Evolutionary conservation across 352 stramenopile genomes (phyloP).

Genomic region (Phytophthora crassamura): DNA sequence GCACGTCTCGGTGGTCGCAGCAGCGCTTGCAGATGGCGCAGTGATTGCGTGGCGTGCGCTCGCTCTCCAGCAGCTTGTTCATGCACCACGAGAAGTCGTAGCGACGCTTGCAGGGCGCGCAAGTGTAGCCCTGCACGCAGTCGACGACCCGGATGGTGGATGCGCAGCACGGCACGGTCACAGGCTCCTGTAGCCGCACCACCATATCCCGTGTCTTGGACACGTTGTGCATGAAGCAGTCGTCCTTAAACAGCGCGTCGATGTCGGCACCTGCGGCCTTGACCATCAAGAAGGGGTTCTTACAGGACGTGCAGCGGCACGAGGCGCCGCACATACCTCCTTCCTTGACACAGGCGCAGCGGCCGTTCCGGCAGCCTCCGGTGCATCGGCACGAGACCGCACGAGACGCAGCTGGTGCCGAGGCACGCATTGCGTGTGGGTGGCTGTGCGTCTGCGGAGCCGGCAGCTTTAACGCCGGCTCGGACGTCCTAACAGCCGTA

Average conservation of each 20-base stretch:
- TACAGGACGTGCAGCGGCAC: constrained; percentile 87
- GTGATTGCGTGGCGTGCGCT: constrained; percentile 81
- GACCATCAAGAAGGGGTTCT: constrained; percentile 88
- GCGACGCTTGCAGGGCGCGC: constrained; percentile 46
- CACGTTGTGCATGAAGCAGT: constrained; percentile 90
- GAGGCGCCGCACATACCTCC: constrained; percentile 76
- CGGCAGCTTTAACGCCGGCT: constrained; percentile 25
- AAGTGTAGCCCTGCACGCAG: constrained; percentile 79
- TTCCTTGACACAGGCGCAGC: constrained; percentile 86
- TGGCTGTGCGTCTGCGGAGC: constrained; percentile 18
- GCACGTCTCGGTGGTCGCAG: constrained; percentile 87
- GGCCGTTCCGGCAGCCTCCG: constrained; percentile 80
- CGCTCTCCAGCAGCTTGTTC: constrained; percentile 80
- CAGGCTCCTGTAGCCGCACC: constrained; percentile 67
- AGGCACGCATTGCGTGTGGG: constrained; percentile 13
- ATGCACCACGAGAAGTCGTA: constrained; percentile 88
- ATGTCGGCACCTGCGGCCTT: constrained; percentile 80
- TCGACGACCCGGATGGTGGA: constrained; percentile 69
- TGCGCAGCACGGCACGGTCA: constrained; percentile 71
- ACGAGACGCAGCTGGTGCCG: constrained; percentile 36
- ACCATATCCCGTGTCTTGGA: constrained; percentile 89
- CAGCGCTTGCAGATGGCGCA: constrained; percentile 89
- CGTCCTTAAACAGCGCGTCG: constrained; percentile 72
- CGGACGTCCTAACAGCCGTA: constrained; percentile 9
- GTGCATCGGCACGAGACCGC: constrained; percentile 83